Percentiles rank a stretch among this genome's conserved stretches.
Conservation (phyloP, 179 eudicot genomes). For the Amaranthus tricolor region DNA sequence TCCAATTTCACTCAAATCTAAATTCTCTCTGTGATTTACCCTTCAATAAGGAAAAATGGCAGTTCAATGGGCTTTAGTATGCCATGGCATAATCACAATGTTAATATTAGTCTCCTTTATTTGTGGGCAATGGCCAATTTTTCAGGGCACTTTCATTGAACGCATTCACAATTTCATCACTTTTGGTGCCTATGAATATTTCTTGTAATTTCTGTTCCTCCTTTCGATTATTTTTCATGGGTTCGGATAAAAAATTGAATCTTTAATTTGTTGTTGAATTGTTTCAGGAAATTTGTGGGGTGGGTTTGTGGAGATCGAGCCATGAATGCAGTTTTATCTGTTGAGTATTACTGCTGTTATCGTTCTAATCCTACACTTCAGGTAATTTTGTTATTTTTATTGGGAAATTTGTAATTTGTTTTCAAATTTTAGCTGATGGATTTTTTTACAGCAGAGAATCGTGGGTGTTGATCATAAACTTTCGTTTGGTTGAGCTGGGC, state of each 20-base stretch:
- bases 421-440: neutral
- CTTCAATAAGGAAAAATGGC: constrained; percentile 17
- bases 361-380: constrained; percentile 92
- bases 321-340: constrained; percentile 56
- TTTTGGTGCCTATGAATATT: constrained; percentile 76
- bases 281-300: constrained; percentile 55
- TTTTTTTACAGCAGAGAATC: neutral
- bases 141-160: constrained; percentile 77
- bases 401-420: neutral
- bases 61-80: constrained; percentile 72
- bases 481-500: neutral
- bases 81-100: constrained; percentile 67
- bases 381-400: constrained; percentile 35
- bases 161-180: constrained; percentile 70
- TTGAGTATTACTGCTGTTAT: constrained; percentile 81
- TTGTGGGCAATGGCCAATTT: constrained; percentile 96
- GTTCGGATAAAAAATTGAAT: neutral
- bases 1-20: neutral
- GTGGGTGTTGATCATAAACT: neutral
- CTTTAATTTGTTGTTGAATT: constrained; percentile 11
- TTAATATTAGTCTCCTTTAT: constrained; percentile 72
- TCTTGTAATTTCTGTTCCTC: constrained; percentile 40
- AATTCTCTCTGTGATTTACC: neutral
- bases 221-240: neutral
- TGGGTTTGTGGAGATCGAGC: constrained; percentile 62